phyloP scores from a whole-genome alignment of 352 stramenopile species.

The Pythium dissimile region DNA sequence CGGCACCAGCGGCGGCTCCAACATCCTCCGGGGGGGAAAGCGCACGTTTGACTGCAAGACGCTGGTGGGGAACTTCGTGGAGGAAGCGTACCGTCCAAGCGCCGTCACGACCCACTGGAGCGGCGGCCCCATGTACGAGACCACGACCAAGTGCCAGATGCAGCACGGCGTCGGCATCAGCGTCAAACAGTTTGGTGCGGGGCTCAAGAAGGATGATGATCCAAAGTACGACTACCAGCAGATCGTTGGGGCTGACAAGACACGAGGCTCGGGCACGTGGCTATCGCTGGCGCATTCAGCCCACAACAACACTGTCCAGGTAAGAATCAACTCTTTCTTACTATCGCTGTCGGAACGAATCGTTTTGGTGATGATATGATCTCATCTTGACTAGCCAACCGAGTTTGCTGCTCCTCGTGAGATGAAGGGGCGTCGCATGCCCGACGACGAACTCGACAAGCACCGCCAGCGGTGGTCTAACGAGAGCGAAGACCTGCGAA shows the following conservation, averaged over 20 bases:
- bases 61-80: slow-evolving; percentile 78
- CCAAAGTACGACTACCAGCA: slow-evolving; percentile 68
- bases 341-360: not conserved
- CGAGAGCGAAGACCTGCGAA: slow-evolving; percentile 47
- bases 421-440: slow-evolving; percentile 42
- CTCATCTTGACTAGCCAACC: slow-evolving; percentile 27
- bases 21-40: slow-evolving; percentile 79
- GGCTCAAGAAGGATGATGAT: slow-evolving; percentile 44
- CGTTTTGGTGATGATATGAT: not conserved
- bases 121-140: slow-evolving; percentile 51
- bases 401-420: slow-evolving; percentile 67
- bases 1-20: slow-evolving; percentile 52
- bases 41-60: slow-evolving; percentile 76
- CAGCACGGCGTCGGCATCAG: slow-evolving; percentile 32
- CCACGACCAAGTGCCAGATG: slow-evolving; percentile 57
- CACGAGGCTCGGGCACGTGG: slow-evolving; percentile 43
- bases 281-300: slow-evolving; percentile 52
- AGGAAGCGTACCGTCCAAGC: slow-evolving; percentile 64
- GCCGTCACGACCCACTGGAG: slow-evolving; percentile 37
- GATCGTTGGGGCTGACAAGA: slow-evolving; percentile 63
- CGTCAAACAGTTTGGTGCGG: slow-evolving; percentile 43
- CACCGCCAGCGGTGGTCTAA: slow-evolving; percentile 63
- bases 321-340: too few relatives aligned
- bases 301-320: slow-evolving; percentile 49
- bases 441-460: slow-evolving; percentile 46